A percentile compares a stretch with the other conserved stretches of the same genome.
These are phyloP conservation scores for Metarhizium sp. DNA, from an alignment of 2,329 filamentous ascomycete genomes.

Conservation along the genomic window DNA sequence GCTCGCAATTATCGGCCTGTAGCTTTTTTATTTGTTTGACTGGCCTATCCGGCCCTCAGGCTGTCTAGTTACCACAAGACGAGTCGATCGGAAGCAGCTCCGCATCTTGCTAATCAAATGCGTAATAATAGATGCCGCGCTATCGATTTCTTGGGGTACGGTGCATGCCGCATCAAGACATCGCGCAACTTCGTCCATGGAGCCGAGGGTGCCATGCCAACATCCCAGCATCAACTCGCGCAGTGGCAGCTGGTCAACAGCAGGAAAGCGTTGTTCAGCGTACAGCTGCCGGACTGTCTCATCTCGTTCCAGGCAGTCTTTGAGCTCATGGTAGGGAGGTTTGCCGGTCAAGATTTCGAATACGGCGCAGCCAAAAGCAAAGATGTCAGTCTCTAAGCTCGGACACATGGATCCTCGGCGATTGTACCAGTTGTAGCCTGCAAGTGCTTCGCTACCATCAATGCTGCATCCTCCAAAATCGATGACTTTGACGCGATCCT, in stretches of 20 bases:
- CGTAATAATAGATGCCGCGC: slow-evolving; percentile 6
- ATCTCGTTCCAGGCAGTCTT: background rate
- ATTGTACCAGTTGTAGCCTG: slow-evolving; percentile 7
- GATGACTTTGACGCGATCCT: slow-evolving; percentile 2
- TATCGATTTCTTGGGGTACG: background rate
- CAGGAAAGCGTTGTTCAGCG: slow-evolving; percentile 1
- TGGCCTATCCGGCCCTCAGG: background rate
- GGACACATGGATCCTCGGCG: background rate
- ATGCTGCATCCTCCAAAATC: slow-evolving; percentile 6
- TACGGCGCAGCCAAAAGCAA: slow-evolving; percentile 2
- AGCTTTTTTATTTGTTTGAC: no score
- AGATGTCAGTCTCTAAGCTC: slow-evolving; percentile 2
- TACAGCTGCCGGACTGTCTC: background rate
- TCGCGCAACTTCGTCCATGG: slow-evolving; percentile 2
- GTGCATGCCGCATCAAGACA: background rate
- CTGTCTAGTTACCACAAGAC: background rate
- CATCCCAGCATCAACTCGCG: slow-evolving; percentile 5
- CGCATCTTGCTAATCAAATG: background rate
- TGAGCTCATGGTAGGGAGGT: slow-evolving; percentile 1
- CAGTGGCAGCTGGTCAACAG: slow-evolving; percentile 1
- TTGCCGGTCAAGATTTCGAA: slow-evolving; percentile 3
- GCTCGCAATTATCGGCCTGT: no score
- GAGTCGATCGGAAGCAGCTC: background rate
- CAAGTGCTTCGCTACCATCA: slow-evolving; percentile 3
- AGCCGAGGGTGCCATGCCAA: slow-evolving; percentile 5